Evolutionary conservation across 2,329 filamentous ascomycete species (phyloP).

Genomic region (Diaporthe humulicola): DNA sequence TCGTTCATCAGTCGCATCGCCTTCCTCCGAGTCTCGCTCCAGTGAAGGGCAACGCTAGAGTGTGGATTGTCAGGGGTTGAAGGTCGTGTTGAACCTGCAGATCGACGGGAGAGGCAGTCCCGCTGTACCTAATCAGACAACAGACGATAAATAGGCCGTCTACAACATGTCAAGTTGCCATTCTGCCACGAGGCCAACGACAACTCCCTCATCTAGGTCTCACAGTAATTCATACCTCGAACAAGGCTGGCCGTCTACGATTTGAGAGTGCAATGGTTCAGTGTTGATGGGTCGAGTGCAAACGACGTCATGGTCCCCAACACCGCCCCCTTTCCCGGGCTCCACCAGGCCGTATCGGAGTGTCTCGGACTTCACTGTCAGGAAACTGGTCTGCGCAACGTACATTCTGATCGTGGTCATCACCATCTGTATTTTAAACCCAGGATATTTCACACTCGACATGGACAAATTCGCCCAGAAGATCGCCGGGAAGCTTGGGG

Average conservation of each 20-base stretch:
- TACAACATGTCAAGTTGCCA: not conserved
- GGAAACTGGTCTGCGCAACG: slow-evolving; percentile 22
- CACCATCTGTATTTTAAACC: slow-evolving; percentile 4
- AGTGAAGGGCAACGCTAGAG: slow-evolving; percentile 7
- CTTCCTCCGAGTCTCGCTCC: not conserved
- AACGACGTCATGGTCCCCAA: slow-evolving; percentile 23
- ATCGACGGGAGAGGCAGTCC: slow-evolving; percentile 21
- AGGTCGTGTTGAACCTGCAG: slow-evolving; percentile 10
- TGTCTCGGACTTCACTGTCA: slow-evolving; percentile 21
- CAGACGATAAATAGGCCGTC: not conserved
- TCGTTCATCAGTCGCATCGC: not conserved
- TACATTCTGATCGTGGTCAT: slow-evolving; percentile 22
- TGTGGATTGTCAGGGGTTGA: slow-evolving; percentile 18
- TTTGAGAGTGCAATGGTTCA: slow-evolving; percentile 16
- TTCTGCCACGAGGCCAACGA: not conserved
- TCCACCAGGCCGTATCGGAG: slow-evolving; percentile 22
- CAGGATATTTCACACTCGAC: not conserved
- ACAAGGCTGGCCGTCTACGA: not conserved
- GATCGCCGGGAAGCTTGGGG: slow-evolving; percentile 24
- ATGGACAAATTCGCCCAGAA: slow-evolving; percentile 29
- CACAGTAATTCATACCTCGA: not conserved
- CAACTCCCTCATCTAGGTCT: not conserved
- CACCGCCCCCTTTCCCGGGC: slow-evolving; percentile 23
- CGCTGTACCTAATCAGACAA: not conserved
- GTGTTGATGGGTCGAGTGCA: slow-evolving; percentile 18